These are phyloP conservation scores for Thermothielavioides terrestris DNA, from an alignment of 495 filamentous ascomycete species.

Conservation along the genomic window DNA sequence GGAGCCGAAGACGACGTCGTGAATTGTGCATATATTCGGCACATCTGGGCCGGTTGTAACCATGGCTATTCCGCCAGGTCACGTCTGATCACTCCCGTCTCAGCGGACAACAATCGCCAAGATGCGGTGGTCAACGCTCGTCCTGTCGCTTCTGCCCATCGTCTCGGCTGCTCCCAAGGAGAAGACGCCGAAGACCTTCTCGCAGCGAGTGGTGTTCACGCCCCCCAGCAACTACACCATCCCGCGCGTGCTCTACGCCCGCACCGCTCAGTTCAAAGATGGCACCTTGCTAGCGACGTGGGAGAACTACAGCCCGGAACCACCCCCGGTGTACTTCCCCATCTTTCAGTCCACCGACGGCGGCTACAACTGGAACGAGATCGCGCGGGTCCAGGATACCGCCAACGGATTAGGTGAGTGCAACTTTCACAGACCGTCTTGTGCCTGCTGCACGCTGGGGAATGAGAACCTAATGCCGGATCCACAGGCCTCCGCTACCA, in stretches of 20 bases:
- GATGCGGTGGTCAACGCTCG: slow-evolving; percentile 2
- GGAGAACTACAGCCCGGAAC: slow-evolving; percentile 2
- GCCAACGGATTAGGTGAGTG: background rate
- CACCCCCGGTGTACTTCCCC: slow-evolving; percentile 4
- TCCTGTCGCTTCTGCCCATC: background rate
- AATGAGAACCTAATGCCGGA: background rate
- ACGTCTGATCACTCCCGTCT: no score
- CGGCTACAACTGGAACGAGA: slow-evolving; percentile 2
- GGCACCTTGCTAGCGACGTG: slow-evolving; percentile 4
- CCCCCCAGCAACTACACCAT: background rate
- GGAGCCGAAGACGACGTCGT: no score
- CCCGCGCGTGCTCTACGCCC: slow-evolving; percentile 1
- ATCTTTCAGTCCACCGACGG: slow-evolving; percentile 1
- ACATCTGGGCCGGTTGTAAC: no score
- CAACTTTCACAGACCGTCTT: no score
- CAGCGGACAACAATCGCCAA: background rate
- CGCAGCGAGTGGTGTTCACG: background rate
- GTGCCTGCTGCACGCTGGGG: background rate
- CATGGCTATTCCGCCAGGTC: no score
- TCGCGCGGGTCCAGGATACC: background rate
- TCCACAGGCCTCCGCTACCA: slow-evolving; percentile 1
- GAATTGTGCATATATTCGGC: no score
- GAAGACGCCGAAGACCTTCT: background rate
- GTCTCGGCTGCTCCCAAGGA: slow-evolving; percentile 1
- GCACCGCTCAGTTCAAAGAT: background rate